Conservation (phyloP, 2,329 filamentous ascomycete genomes). For the Botrytis sinoallii region DNA sequence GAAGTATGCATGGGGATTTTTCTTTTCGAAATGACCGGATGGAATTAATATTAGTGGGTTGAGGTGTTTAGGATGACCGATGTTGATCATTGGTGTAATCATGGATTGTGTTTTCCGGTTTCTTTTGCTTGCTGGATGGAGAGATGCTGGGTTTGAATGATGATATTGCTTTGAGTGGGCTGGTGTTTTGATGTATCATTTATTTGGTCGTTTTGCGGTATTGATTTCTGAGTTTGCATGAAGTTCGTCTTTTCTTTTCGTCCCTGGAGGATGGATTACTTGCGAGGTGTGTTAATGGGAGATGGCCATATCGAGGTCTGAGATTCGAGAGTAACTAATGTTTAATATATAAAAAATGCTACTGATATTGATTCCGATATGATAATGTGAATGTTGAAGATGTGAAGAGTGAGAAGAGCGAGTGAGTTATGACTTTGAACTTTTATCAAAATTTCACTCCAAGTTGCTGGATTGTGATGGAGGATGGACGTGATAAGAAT, state of each 20-base stretch:
- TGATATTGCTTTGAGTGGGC: not conserved
- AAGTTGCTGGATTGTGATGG: not conserved
- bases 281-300: not conserved
- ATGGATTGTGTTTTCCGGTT: not conserved
- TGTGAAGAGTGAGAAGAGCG: not conserved
- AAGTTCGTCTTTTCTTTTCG: not conserved
- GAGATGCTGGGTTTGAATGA: not conserved
- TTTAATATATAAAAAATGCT: not conserved
- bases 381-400: not conserved
- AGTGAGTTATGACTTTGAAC: not conserved
- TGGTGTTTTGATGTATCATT: not conserved
- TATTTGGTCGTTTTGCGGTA: not conserved
- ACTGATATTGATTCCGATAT: not conserved
- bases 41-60: not conserved
- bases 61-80: not conserved
- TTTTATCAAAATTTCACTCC: not conserved
- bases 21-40: no score
- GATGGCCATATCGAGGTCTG: not conserved
- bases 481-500: not conserved
- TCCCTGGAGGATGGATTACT: not conserved
- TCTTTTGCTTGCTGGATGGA: not conserved
- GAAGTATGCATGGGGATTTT: not conserved
- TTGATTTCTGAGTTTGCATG: not conserved
- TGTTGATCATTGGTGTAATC: not conserved
- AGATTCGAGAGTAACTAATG: not conserved